phyloP scores from a whole-genome alignment of 2,329 filamentous ascomycete species.

The Aureobasidium subglaciale region DNA sequence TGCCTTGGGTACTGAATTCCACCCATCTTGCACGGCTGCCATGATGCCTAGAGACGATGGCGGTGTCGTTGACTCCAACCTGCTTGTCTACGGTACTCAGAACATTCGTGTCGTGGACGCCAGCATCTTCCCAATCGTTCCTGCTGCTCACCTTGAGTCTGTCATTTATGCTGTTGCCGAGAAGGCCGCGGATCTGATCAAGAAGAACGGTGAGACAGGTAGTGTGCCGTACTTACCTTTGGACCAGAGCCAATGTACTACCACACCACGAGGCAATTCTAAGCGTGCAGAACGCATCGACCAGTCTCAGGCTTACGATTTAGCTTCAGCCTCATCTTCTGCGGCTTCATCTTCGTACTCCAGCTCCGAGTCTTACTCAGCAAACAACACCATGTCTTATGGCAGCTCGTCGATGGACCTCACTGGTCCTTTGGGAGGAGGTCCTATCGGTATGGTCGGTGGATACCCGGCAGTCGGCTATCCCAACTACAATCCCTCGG shows the following conservation, averaged over 20 bases:
- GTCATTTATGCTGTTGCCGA: constrained; percentile 20
- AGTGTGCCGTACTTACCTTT: constrained; percentile 10
- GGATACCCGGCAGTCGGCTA: constrained; percentile 16
- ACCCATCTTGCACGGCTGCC: constrained; percentile 36
- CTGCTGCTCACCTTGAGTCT: constrained; percentile 21
- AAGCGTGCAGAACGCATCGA: constrained; percentile 2
- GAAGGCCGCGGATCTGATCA: constrained; percentile 22
- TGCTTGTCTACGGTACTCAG: constrained; percentile 35
- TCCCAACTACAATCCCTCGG: constrained; percentile 16
- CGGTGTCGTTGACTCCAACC: constrained; percentile 39
- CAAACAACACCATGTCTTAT: background rate
- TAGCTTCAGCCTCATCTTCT: background rate
- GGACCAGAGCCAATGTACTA: constrained; percentile 16
- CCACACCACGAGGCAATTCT: background rate
- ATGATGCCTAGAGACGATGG: constrained; percentile 41
- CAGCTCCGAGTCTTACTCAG: background rate
- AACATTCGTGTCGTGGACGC: constrained; percentile 40
- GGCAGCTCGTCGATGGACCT: background rate
- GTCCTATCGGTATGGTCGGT: background rate
- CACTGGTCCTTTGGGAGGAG: background rate
- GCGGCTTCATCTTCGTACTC: background rate
- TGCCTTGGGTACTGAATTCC: constrained; percentile 31
- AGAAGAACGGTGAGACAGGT: background rate
- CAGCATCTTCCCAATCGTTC: constrained; percentile 36
- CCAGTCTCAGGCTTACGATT: background rate